Conservation (phyloP, 345 rosid genomes). For the Salix arbutifolia region DNA sequence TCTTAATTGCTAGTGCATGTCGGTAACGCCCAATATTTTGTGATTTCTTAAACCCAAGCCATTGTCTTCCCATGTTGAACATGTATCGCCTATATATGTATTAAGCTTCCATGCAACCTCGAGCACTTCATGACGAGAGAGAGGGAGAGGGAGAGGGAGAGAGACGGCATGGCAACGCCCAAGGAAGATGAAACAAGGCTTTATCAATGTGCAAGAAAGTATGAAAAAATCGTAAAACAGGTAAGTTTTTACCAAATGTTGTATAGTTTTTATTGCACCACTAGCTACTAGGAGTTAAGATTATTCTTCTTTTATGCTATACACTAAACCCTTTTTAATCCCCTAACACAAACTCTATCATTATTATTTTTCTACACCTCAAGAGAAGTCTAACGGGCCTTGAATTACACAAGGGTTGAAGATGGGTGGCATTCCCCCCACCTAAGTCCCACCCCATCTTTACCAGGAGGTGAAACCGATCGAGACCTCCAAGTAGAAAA, state of each 20-base stretch:
- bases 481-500: too few species aligned
- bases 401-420: too few species aligned
- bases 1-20: not conserved
- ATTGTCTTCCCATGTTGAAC: slow-evolving; percentile 6
- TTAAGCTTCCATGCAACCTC: not conserved
- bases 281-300: too few species aligned
- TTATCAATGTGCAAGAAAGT: slow-evolving; percentile 30
- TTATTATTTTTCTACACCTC: too few species aligned
- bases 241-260: slow-evolving; percentile 2
- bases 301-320: too few species aligned
- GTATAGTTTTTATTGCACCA: too few species aligned
- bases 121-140: not conserved
- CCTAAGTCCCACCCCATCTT: too few species aligned
- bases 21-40: slow-evolving; percentile 22
- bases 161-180: slow-evolving; percentile 11
- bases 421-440: too few species aligned
- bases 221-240: slow-evolving; percentile 32
- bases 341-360: too few species aligned
- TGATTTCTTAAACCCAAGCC: not conserved
- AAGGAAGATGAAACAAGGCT: slow-evolving; percentile 33
- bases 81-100: not conserved
- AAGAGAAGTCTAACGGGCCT: too few species aligned
- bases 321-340: too few species aligned
- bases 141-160: not conserved
- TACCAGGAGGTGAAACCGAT: not conserved